Percentiles rank a stretch among this genome's conserved stretches.
phyloP scores from a whole-genome alignment of 2,329 filamentous ascomycete species.

The Penicillium fuscoglaucum region DNA sequence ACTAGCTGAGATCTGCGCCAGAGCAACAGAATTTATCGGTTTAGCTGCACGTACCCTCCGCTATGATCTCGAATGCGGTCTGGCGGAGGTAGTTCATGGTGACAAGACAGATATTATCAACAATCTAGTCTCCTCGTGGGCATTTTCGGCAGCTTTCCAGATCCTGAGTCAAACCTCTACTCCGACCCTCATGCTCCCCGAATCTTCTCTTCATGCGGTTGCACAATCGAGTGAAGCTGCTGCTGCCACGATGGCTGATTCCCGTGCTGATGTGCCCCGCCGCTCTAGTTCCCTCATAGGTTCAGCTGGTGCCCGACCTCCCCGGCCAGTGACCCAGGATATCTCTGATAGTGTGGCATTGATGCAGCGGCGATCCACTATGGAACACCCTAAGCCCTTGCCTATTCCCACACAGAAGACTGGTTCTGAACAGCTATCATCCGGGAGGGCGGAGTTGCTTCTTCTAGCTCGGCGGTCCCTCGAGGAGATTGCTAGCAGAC shows the following conservation, averaged over 20 bases:
- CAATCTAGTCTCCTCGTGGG: constrained; percentile 52
- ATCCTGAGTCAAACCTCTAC: constrained; percentile 46
- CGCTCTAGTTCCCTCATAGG: constrained; percentile 43
- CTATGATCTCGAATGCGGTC: constrained; percentile 69
- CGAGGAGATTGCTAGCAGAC: constrained; percentile 68
- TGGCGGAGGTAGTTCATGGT: constrained; percentile 44
- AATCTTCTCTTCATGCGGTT: constrained; percentile 37
- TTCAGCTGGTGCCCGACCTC: constrained; percentile 16
- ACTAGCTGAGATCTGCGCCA: constrained; percentile 81
- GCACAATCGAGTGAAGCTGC: constrained; percentile 27
- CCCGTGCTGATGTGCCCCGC: constrained; percentile 34
- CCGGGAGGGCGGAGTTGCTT: constrained; percentile 78
- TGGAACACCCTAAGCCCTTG: constrained; percentile 36
- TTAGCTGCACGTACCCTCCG: constrained; percentile 77
- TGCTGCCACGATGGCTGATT: constrained; percentile 22
- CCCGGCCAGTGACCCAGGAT: constrained; percentile 32
- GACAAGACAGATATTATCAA: constrained; percentile 40
- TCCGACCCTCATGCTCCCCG: constrained; percentile 37
- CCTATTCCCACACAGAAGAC: constrained; percentile 49
- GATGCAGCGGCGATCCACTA: constrained; percentile 46
- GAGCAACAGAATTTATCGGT: constrained; percentile 81
- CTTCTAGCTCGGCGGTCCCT: constrained; percentile 77
- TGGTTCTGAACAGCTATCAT: constrained; percentile 79
- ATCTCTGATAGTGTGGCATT: constrained; percentile 34
- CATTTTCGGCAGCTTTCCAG: constrained; percentile 46